A percentile compares a stretch with the other conserved stretches of the same genome.
phyloP scores from a whole-genome alignment of 1,139 yeast species.

The Meyerozyma carpophila region DNA sequence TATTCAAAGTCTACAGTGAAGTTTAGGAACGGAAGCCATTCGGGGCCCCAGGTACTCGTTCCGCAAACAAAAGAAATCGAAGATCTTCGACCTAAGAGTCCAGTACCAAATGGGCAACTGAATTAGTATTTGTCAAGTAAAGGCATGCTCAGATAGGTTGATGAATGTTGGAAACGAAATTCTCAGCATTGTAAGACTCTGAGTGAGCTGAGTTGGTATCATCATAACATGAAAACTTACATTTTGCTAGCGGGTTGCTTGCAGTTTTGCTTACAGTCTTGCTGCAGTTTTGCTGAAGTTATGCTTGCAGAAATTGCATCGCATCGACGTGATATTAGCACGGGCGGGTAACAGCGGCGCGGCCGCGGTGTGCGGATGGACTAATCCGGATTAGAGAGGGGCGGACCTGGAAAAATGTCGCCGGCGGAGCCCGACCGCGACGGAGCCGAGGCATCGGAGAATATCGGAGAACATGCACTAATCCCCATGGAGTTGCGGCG shows the following conservation, averaged over 20 bases:
- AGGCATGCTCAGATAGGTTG: slow-evolving; percentile 19
- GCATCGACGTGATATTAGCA: neutral
- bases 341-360: neutral
- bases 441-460: neutral
- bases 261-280: no score
- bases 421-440: neutral
- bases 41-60: slow-evolving; percentile 37
- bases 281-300: no score
- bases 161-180: slow-evolving; percentile 44
- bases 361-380: neutral
- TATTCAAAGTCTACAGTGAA: slow-evolving; percentile 26
- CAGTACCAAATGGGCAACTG: slow-evolving; percentile 15
- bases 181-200: slow-evolving; percentile 48
- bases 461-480: neutral
- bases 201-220: slow-evolving; percentile 56
- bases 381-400: neutral
- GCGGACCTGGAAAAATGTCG: neutral
- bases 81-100: slow-evolving; percentile 77
- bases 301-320: neutral
- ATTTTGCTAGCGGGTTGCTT: neutral
- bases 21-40: slow-evolving; percentile 18
- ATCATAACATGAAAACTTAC: slow-evolving; percentile 28
- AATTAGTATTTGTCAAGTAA: slow-evolving; percentile 6
- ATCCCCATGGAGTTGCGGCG: neutral
- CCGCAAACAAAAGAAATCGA: slow-evolving; percentile 75